Evolutionary conservation across 2,329 filamentous ascomycete genomes (phyloP).

Genomic region (Tolypocladium inflatum): DNA sequence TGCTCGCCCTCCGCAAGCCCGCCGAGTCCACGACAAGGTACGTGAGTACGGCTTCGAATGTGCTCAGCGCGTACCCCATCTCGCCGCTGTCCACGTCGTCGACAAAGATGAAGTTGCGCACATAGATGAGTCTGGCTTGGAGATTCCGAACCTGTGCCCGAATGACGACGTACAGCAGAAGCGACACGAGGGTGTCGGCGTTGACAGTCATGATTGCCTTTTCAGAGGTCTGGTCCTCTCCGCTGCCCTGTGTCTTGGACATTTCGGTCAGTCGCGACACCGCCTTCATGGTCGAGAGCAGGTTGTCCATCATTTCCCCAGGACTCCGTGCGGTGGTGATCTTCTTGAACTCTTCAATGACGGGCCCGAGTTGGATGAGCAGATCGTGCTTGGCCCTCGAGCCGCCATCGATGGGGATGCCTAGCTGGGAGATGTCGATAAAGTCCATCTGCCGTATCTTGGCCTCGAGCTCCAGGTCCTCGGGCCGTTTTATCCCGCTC

Average conservation of each 20-base stretch:
- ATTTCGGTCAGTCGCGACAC: constrained; percentile 60
- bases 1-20: constrained; percentile 73
- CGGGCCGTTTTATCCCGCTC: constrained; percentile 64
- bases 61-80: constrained; percentile 91
- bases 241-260: constrained; percentile 28
- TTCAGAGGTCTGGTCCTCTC: constrained; percentile 29
- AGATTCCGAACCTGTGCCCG: constrained; percentile 79
- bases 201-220: constrained; percentile 55
- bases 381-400: constrained; percentile 72
- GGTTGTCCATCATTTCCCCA: constrained; percentile 77
- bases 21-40: constrained; percentile 80
- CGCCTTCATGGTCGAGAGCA: constrained; percentile 73
- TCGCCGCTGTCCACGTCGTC: constrained; percentile 96
- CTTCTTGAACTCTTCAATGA: constrained; percentile 82
- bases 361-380: constrained; percentile 63
- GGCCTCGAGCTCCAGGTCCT: constrained; percentile 80
- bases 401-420: constrained; percentile 75
- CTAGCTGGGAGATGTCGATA: constrained; percentile 90
- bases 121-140: constrained; percentile 83
- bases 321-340: constrained; percentile 70
- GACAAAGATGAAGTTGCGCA: constrained; percentile 95
- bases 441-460: constrained; percentile 90
- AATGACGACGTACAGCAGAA: constrained; percentile 87
- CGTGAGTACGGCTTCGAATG: constrained; percentile 85
- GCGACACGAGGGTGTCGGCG: constrained; percentile 85